A percentile compares a stretch with the other conserved stretches of the same genome.
These are phyloP conservation scores for Aspergillus hortae DNA, from an alignment of 2,329 filamentous ascomycete genomes.

Conservation along the genomic window DNA sequence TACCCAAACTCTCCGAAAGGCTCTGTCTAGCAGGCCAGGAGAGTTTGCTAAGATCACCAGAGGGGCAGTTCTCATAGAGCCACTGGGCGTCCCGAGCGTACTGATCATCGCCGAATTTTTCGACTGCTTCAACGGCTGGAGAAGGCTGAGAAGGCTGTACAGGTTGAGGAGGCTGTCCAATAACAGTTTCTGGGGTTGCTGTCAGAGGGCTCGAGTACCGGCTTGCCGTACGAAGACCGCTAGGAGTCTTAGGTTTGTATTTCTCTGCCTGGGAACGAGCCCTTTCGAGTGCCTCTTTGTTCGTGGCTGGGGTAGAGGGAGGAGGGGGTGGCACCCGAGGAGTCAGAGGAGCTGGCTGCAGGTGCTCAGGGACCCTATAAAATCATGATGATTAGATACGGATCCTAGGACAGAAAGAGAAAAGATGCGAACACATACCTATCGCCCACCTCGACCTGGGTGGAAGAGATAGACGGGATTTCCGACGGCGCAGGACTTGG, in stretches of 20 bases:
- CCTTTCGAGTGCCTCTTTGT: constrained; percentile 31
- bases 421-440: constrained; percentile 9
- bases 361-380: not conserved
- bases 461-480: constrained; percentile 6
- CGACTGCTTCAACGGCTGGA: not conserved
- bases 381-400: constrained; percentile 3
- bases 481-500: constrained; percentile 1
- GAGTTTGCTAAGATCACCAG: constrained; percentile 21
- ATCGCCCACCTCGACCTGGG: constrained; percentile 7
- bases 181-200: constrained; percentile 13
- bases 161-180: not conserved
- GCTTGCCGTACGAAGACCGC: constrained; percentile 37
- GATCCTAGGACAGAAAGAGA: not conserved
- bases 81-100: constrained; percentile 24
- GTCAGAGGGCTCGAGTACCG: constrained; percentile 23
- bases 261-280: constrained; percentile 37
- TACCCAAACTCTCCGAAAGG: constrained; percentile 15
- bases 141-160: too few species aligned
- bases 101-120: constrained; percentile 21
- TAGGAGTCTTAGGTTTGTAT: constrained; percentile 43
- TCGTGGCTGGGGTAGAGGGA: constrained; percentile 19
- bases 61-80: constrained; percentile 23
- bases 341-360: constrained; percentile 10
- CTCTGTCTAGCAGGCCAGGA: constrained; percentile 17
- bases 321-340: constrained; percentile 12